phyloP scores from a whole-genome alignment of 2,329 filamentous ascomycete species.

The Pyrenophora tritici-repentis region DNA sequence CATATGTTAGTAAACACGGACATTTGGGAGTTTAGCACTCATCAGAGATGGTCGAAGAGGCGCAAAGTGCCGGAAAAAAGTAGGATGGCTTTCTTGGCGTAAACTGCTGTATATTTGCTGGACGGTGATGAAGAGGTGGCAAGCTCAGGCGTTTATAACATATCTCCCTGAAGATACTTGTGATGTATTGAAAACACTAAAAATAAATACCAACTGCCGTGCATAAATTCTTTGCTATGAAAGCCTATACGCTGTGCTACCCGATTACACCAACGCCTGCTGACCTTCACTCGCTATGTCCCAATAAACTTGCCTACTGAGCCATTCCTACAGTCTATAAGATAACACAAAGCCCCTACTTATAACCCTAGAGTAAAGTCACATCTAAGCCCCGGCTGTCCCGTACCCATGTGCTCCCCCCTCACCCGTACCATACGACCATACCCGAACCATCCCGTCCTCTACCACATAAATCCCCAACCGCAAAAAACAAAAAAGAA shows the following conservation, averaged over 20 bases:
- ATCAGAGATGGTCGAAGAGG: no score
- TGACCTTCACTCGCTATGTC: no score
- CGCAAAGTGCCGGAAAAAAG: no score
- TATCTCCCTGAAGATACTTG: background rate
- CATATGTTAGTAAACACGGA: background rate
- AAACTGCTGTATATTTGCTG: background rate
- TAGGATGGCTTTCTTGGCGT: background rate
- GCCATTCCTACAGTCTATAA: no score
- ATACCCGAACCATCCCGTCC: no score
- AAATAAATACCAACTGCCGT: background rate
- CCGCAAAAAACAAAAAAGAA: constrained; percentile 14
- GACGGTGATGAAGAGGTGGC: background rate
- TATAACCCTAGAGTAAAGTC: no score
- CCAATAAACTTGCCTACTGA: no score
- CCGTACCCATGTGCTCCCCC: background rate
- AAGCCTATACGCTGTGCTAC: background rate
- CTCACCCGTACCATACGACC: no score
- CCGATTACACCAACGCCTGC: background rate
- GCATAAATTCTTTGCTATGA: background rate
- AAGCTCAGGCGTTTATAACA: constrained; percentile 13
- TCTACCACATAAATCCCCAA: background rate
- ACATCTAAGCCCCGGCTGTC: background rate
- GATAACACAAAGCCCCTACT: background rate
- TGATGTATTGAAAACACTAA: background rate
- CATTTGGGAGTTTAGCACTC: no score